Evolutionary conservation across 2,329 filamentous ascomycete species (phyloP).

Genomic region (Dactylonectria macrodidyma): DNA sequence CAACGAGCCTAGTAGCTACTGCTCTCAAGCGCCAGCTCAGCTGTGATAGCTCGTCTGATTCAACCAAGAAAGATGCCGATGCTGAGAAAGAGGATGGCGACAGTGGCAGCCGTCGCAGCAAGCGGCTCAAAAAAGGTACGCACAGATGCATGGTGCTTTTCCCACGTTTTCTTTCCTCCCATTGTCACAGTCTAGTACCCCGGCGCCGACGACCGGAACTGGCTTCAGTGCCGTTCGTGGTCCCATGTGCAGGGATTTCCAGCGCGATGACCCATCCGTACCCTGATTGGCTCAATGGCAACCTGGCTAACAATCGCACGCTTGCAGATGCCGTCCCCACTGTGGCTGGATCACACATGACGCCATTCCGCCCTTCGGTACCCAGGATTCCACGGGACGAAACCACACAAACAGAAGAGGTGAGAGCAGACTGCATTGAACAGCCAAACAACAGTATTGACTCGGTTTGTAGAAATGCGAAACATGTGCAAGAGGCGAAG

Average conservation of each 20-base stretch:
- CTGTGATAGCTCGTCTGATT: slow-evolving; percentile 65
- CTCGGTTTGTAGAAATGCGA: slow-evolving; percentile 77
- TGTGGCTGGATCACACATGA: slow-evolving; percentile 97
- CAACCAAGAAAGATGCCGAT: slow-evolving; percentile 62
- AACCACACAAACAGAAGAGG: slow-evolving; percentile 59
- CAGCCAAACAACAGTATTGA: slow-evolving; percentile 27
- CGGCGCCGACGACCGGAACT: slow-evolving; percentile 34
- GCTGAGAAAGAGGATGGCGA: slow-evolving; percentile 73
- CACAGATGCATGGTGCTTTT: slow-evolving; percentile 15
- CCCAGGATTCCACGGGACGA: slow-evolving; percentile 75
- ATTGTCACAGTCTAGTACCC: slow-evolving; percentile 22
- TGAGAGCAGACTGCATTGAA: slow-evolving; percentile 43
- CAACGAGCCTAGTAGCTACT: slow-evolving; percentile 69
- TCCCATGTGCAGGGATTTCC: slow-evolving; percentile 45
- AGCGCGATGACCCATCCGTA: slow-evolving; percentile 37
- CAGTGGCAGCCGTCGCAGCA: slow-evolving; percentile 84
- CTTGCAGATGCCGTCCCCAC: slow-evolving; percentile 76
- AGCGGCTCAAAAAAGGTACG: slow-evolving; percentile 83
- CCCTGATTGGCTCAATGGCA: slow-evolving; percentile 39
- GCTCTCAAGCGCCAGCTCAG: slow-evolving; percentile 85
- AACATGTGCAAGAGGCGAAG: slow-evolving; percentile 85
- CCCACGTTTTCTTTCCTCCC: slow-evolving; percentile 12
- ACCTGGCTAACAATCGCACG: slow-evolving; percentile 40
- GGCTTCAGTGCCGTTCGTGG: slow-evolving; percentile 34
- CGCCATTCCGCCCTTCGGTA: slow-evolving; percentile 86